These are phyloP conservation scores for Colletotrichum magnum DNA, from an alignment of 2,329 filamentous ascomycete species.

Conservation along the genomic window DNA sequence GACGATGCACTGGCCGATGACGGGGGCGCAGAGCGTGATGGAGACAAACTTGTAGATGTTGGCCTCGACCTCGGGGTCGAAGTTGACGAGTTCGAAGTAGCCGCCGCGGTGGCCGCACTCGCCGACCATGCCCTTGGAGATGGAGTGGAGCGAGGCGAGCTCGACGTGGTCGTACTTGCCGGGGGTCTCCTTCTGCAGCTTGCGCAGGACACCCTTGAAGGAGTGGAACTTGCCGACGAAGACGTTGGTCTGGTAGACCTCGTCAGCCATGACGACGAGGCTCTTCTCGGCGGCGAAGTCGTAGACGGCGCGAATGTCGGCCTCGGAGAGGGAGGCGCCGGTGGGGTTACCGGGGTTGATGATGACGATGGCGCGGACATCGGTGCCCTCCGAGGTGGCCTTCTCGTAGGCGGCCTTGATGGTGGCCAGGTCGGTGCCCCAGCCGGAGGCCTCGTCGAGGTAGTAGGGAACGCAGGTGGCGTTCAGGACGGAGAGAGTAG, in stretches of 20 bases:
- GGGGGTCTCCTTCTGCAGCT: conserved; percentile 81
- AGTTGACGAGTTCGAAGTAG: conserved; percentile 96
- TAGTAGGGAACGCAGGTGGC: conserved; percentile 93
- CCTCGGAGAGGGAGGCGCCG: conserved; percentile 84
- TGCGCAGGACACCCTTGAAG: conserved; percentile 91
- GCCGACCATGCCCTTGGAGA: conserved; percentile 98
- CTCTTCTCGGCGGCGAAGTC: conserved; percentile 88
- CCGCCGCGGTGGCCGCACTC: conserved; percentile 98
- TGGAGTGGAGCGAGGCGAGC: conserved; percentile 91
- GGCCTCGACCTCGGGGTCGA: conserved; percentile 86
- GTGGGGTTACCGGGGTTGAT: conserved; percentile 99
- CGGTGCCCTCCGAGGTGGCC: conserved; percentile 82
- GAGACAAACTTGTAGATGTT: conserved; percentile 99
- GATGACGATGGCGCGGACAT: conserved; percentile 93
- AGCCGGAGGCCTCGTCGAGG: conserved; percentile 87
- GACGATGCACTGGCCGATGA: conserved; percentile 95
- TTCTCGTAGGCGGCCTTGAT: conserved; percentile 82
- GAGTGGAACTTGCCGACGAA: conserved; percentile 95
- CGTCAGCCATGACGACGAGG: conserved; percentile 92
- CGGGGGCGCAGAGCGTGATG: conserved; percentile 95
- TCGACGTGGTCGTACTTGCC: conserved; percentile 88
- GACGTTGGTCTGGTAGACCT: conserved; percentile 99
- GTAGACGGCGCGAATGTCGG: conserved; percentile 87
- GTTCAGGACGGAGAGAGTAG: conserved; percentile 87
- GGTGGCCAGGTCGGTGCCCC: conserved; percentile 88